These are phyloP conservation scores for Aureobasidium sp. DNA, from an alignment of 2,329 filamentous ascomycete species.

Conservation along the genomic window DNA sequence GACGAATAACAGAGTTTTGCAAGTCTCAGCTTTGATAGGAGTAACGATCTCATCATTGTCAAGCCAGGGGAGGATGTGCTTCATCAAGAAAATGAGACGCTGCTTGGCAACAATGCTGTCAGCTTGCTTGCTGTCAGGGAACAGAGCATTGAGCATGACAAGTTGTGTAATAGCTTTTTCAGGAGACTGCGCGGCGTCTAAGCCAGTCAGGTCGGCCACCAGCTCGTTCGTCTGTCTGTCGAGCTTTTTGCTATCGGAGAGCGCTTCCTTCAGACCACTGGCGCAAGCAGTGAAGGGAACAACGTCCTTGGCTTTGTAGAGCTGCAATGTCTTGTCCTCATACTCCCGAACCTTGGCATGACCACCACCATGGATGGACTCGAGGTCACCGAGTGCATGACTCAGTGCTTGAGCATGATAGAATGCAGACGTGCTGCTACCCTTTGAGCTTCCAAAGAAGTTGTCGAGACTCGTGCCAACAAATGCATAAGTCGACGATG, in stretches of 20 bases:
- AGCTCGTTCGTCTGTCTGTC: slow-evolving; percentile 53
- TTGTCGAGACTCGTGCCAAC: slow-evolving; percentile 24
- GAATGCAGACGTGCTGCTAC: slow-evolving; percentile 26
- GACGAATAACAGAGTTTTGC: slow-evolving; percentile 46
- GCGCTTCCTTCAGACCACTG: slow-evolving; percentile 41
- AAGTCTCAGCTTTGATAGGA: slow-evolving; percentile 51
- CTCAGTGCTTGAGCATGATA: slow-evolving; percentile 36
- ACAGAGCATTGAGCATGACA: slow-evolving; percentile 47
- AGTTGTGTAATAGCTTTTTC: slow-evolving; percentile 38
- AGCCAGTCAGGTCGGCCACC: slow-evolving; percentile 51
- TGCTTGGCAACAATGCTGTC: slow-evolving; percentile 49
- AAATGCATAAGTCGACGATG: slow-evolving; percentile 18
- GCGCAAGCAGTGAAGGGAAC: slow-evolving; percentile 44
- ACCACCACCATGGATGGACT: slow-evolving; percentile 37
- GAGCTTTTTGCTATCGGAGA: slow-evolving; percentile 42
- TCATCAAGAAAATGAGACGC: slow-evolving; percentile 73
- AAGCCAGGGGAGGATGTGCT: slow-evolving; percentile 68
- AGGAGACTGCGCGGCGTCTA: slow-evolving; percentile 39
- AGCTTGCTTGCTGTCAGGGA: slow-evolving; percentile 43
- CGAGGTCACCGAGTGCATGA: slow-evolving; percentile 31
- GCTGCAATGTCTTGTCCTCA: slow-evolving; percentile 29
- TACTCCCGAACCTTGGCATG: slow-evolving; percentile 28
- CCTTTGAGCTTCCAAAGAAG: slow-evolving; percentile 20
- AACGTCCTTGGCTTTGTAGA: slow-evolving; percentile 33
- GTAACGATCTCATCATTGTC: slow-evolving; percentile 43